A percentile compares a stretch with the other conserved stretches of the same genome.
phyloP scores from a whole-genome alignment of 257 asterid genomes.

The Fraxinus pennsylvanica region DNA sequence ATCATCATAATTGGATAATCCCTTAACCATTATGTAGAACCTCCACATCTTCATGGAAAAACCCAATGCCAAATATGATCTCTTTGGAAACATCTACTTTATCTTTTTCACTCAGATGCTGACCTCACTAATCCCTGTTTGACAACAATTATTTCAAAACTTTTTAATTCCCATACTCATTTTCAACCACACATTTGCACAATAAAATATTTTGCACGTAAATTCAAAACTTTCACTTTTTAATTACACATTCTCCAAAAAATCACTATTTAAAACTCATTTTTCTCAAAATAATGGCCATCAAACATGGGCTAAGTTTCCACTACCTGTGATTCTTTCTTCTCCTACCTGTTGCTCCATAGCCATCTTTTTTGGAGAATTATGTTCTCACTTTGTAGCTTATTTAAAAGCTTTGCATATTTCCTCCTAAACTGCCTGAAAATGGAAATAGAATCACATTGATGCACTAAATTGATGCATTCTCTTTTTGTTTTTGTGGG shows the following conservation, averaged over 20 bases:
- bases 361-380: too few relatives aligned
- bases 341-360: not conserved
- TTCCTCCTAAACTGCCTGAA: not conserved
- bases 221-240: too few relatives aligned
- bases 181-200: too few relatives aligned
- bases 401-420: too few relatives aligned
- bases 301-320: not conserved
- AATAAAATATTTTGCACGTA: too few relatives aligned
- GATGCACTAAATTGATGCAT: not conserved
- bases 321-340: not conserved
- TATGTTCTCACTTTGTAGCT: too few relatives aligned
- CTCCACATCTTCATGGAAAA: not conserved
- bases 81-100: not conserved
- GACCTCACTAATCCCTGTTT: not conserved
- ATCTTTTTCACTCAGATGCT: not conserved
- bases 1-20: not conserved
- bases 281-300: too few relatives aligned
- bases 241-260: too few relatives aligned
- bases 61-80: not conserved
- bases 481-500: not conserved
- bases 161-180: too few relatives aligned
- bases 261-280: too few relatives aligned
- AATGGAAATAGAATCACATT: not conserved
- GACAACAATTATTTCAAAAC: too few relatives aligned
- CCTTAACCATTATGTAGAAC: not conserved